Evolutionary conservation across 768 basidiomycete species (phyloP).

Genomic region (Tulasnella calospora): DNA sequence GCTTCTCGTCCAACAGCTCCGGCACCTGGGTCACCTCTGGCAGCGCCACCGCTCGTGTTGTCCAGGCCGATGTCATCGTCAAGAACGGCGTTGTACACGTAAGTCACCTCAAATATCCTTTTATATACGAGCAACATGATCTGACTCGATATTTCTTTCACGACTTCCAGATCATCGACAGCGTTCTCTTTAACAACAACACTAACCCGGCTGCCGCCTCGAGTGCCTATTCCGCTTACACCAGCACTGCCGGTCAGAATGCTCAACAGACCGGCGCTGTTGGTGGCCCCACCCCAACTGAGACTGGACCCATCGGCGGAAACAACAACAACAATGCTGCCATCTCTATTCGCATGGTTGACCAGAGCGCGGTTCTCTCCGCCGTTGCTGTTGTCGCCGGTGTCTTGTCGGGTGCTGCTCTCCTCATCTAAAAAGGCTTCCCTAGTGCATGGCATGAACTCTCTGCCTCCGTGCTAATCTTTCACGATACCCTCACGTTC

Average conservation of each 20-base stretch:
- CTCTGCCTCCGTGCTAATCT: not conserved
- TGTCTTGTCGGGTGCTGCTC: not conserved
- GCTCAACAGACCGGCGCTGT: constrained; percentile 44
- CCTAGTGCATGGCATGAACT: not conserved
- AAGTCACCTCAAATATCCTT: not conserved
- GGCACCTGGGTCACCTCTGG: constrained; percentile 53
- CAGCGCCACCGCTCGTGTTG: constrained; percentile 48
- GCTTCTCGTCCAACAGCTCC: constrained; percentile 50
- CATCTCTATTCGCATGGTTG: constrained; percentile 3
- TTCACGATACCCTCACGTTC: not conserved
- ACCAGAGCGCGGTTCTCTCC: not conserved
- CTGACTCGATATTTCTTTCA: not conserved
- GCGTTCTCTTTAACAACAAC: constrained; percentile 48
- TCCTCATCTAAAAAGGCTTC: constrained; percentile 12
- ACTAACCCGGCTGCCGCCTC: constrained; percentile 46
- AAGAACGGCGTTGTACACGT: constrained; percentile 65
- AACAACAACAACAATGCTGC: not conserved
- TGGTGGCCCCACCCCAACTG: constrained; percentile 32
- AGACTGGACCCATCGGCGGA: constrained; percentile 22
- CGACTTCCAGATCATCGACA: constrained; percentile 41
- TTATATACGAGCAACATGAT: not conserved
- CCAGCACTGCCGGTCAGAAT: constrained; percentile 17
- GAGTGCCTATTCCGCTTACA: constrained; percentile 41
- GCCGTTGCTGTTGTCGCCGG: constrained; percentile 8
- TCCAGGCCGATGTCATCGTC: constrained; percentile 55